A percentile compares a stretch with the other conserved stretches of the same genome.
These are phyloP conservation scores for Sphagnum fallax DNA, from an alignment of 228 moss, liverwort and hornwort species.

Conservation along the genomic window DNA sequence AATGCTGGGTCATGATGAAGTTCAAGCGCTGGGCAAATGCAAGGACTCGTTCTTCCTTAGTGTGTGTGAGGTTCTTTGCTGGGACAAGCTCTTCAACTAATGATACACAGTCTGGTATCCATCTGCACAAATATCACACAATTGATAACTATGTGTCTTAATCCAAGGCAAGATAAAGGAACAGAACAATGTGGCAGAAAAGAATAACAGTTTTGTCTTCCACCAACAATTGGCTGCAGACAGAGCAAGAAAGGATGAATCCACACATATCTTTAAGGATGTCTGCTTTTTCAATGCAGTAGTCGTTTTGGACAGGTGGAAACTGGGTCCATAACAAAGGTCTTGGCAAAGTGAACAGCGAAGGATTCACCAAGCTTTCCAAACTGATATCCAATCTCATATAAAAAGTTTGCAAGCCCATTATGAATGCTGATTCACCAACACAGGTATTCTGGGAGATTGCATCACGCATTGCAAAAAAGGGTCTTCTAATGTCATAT, in stretches of 20 bases:
- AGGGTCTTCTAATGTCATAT: constrained; percentile 16
- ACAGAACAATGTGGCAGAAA: neutral
- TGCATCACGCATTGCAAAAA: constrained; percentile 11
- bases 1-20: constrained; percentile 59
- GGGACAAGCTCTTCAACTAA: constrained; percentile 50
- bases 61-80: constrained; percentile 5
- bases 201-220: neutral
- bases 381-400: constrained; percentile 37
- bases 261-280: constrained; percentile 45
- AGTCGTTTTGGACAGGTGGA: constrained; percentile 26
- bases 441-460: constrained; percentile 25
- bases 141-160: neutral
- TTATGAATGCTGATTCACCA: constrained; percentile 37
- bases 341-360: constrained; percentile 26
- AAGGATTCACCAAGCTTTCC: constrained; percentile 25
- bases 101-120: constrained; percentile 43
- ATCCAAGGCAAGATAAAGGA: neutral
- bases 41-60: constrained; percentile 14
- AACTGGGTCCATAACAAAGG: constrained; percentile 39
- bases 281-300: constrained; percentile 15
- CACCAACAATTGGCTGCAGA: neutral
- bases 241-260: neutral
- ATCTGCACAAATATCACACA: constrained; percentile 19
- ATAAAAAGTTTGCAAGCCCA: constrained; percentile 45
- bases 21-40: constrained; percentile 43